phyloP scores from a whole-genome alignment of 176 grass and related monocot genomes.

The Aegilops umbellulata region DNA sequence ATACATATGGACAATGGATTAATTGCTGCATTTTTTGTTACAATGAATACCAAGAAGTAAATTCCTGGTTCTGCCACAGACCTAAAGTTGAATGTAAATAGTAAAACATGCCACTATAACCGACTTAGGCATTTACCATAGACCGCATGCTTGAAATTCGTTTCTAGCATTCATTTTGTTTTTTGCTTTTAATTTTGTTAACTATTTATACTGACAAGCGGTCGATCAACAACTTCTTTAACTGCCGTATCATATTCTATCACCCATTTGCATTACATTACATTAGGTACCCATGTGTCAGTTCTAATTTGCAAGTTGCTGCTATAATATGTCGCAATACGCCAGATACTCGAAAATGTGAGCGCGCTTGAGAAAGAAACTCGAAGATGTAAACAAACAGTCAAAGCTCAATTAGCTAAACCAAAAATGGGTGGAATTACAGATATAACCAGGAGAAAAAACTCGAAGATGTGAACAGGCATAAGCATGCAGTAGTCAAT shows the following conservation, averaged over 20 bases:
- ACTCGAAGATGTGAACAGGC: background rate
- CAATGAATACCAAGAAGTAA: too few species aligned
- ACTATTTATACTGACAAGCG: background rate
- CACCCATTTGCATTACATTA: conserved; percentile 7
- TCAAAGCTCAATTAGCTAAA: conserved; percentile 1
- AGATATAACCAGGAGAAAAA: background rate
- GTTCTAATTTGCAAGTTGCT: background rate
- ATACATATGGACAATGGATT: too few species aligned
- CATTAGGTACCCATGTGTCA: background rate
- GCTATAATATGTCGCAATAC: background rate
- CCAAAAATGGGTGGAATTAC: background rate
- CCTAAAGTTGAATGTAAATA: background rate
- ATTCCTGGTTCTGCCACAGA: too few species aligned
- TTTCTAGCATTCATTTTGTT: background rate
- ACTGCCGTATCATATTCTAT: background rate
- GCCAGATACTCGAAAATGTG: background rate
- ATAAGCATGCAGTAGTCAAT: background rate
- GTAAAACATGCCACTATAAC: background rate
- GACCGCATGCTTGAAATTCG: too few species aligned
- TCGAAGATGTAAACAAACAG: background rate
- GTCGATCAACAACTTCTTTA: background rate
- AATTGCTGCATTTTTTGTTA: too few species aligned
- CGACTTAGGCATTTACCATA: too few species aligned
- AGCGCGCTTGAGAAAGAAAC: conserved; percentile 4
- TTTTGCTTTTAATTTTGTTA: background rate